Evolutionary conservation across 306 rosid species (phyloP).

Genomic region (Begonia fuchsioides): DNA sequence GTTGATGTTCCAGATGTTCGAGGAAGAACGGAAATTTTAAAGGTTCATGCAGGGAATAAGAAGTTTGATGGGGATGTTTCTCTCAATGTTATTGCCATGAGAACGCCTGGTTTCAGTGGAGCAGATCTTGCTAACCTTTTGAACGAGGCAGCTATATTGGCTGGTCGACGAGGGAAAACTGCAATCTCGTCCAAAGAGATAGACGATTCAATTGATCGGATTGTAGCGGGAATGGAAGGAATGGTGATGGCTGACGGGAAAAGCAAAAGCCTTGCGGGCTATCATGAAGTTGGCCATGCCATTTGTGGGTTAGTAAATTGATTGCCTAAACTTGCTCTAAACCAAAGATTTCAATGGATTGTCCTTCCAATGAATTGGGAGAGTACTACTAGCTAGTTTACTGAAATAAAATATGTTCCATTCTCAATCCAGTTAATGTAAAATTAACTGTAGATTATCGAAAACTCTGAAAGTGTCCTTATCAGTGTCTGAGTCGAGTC

Average conservation of each 20-base stretch:
- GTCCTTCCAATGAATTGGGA: too few species aligned
- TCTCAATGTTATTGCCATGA: constrained; percentile 85
- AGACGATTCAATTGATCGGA: constrained; percentile 92
- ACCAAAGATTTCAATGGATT: not conserved
- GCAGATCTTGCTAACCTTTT: constrained; percentile 98
- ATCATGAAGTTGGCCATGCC: constrained; percentile 98
- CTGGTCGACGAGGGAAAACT: constrained; percentile 84
- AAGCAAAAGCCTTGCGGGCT: constrained; percentile 92
- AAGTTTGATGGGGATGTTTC: constrained; percentile 79
- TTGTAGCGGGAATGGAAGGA: constrained; percentile 99
- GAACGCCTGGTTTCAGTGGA: constrained; percentile 97
- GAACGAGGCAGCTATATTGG: constrained; percentile 94
- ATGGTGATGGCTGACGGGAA: constrained; percentile 98
- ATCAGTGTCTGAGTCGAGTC: too few species aligned
- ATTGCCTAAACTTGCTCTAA: not conserved
- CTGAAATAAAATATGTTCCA: too few species aligned
- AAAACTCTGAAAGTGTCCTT: too few species aligned
- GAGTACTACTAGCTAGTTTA: too few species aligned
- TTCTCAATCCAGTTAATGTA: too few species aligned
- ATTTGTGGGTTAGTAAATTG: constrained; percentile 68
- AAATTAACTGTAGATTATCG: too few species aligned
- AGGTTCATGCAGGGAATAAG: constrained; percentile 88
- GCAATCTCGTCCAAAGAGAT: constrained; percentile 89
- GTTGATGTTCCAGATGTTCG: constrained; percentile 94
- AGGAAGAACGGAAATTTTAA: constrained; percentile 89